phyloP scores from a whole-genome alignment of 73 alveolate species.

The Symbiodinium natans region DNA sequence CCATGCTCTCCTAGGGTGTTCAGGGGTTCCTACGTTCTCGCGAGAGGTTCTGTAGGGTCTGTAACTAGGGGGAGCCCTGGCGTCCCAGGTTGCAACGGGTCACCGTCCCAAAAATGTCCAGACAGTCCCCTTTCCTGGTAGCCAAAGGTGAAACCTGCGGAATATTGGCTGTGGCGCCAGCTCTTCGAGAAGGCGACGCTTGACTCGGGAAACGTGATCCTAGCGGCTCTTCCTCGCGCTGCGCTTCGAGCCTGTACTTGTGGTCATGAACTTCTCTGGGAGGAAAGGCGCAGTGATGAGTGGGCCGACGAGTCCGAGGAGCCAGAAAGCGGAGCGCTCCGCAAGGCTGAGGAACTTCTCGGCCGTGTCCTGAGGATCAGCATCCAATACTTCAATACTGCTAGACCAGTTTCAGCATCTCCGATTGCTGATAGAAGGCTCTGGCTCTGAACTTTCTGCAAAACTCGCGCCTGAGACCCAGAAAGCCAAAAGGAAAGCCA shows the following conservation, averaged over 20 bases:
- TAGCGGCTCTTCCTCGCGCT: too few relatives aligned
- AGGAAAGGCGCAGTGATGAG: neutral
- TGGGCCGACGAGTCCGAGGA: neutral
- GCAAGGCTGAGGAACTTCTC: constrained; percentile 1
- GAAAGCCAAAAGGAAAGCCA: too few relatives aligned
- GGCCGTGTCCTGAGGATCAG: neutral
- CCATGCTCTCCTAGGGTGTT: too few relatives aligned
- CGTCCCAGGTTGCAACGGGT: too few relatives aligned
- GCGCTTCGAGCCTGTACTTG: too few relatives aligned
- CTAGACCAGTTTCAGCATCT: neutral
- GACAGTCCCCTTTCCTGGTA: too few relatives aligned
- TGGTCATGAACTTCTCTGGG: neutral
- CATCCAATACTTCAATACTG: too few relatives aligned
- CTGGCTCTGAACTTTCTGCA: neutral
- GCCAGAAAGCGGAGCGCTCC: constrained; percentile 29
- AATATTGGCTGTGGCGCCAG: neutral
- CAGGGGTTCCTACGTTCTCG: too few relatives aligned
- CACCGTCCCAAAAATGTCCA: too few relatives aligned
- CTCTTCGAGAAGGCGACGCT: neutral
- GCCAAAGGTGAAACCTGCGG: neutral
- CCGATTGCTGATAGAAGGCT: neutral
- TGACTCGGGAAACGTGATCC: too few relatives aligned
- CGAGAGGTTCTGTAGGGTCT: too few relatives aligned
- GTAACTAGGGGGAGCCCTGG: too few relatives aligned
- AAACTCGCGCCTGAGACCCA: neutral